Base-by-base conservation (phyloP, 2,329 filamentous ascomycete species). In the Monilinia laxa region DNA sequence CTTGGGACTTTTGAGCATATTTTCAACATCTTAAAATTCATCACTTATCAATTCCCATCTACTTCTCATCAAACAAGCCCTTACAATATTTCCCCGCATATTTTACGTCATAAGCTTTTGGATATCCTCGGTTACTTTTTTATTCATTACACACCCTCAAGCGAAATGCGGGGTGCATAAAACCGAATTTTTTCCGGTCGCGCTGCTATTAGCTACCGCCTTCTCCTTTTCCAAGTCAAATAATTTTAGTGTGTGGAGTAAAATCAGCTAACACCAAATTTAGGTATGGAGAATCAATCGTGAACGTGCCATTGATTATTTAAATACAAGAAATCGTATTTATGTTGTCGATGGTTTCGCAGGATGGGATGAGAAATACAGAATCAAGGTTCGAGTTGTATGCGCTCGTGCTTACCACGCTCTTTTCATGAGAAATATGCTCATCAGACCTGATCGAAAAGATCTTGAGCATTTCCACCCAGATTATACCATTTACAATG, bases 361-460 rank as follows among this genome's bases (percentile, higher is more conserved):
- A 73, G 95, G 95, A 79, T 99, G 95, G 95, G 95, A 99, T 76
- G 90, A 96, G 84, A 93, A 95, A 80, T 99, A 99, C 85, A 87
- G 93, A 73, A 98, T 99, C 83, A 91, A 89, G 76, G 95, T 99
- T 76, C 93, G 95, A 77, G 94, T 99, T 72, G 93, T 99, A 78
- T 99, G 95, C 83, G 95, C 95, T 73, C 93, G 95, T 79, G 95
- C 95, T 81, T 99, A 99, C 86, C 95, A 99, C 86, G 95, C 95
- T 70, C 88, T 99, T 72, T 99, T 99, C 88, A 99, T 99, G 95
- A 92, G 93, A 78, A 99, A 99, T 86, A 99, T 99, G 95, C 90
- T 99, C 78, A 99, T 99, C 84, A 91, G 95, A 75, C 95, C 95
- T 71, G 84, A 89, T 64, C 87, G 87, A 71, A 91, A 96, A 81